These are phyloP conservation scores for Neurospora sp. DNA, from an alignment of 495 filamentous ascomycete species.

Conservation along the genomic window DNA sequence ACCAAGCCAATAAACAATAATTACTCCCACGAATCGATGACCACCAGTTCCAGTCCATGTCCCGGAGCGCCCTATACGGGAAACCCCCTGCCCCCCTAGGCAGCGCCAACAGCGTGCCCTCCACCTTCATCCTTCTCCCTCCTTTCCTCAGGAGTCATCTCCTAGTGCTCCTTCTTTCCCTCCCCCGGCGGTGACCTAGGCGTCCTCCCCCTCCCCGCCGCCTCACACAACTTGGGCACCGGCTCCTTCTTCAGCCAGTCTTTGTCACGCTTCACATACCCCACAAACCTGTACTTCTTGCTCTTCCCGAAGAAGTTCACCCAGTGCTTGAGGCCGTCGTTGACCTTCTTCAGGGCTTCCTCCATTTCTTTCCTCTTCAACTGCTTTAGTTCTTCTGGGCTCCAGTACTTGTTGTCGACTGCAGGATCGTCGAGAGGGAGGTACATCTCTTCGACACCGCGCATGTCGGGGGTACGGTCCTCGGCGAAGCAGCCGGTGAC, in stretches of 20 bases:
- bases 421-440: slow-evolving; percentile 61
- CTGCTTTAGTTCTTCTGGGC: slow-evolving; percentile 41
- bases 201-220: slow-evolving; percentile 31
- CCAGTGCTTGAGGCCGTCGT: slow-evolving; percentile 54
- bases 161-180: slow-evolving; percentile 5
- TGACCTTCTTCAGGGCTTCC: slow-evolving; percentile 44
- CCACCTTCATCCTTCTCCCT: not conserved
- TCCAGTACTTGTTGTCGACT: slow-evolving; percentile 35
- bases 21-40: too few species aligned
- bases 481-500: slow-evolving; percentile 94
- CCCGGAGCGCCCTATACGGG: not conserved
- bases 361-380: slow-evolving; percentile 42
- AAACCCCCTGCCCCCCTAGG: too few species aligned
- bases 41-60: not conserved
- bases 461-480: slow-evolving; percentile 71
- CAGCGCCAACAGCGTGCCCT: not conserved
- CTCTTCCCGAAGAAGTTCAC: slow-evolving; percentile 67
- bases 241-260: slow-evolving; percentile 40
- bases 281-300: slow-evolving; percentile 65
- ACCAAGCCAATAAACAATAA: not conserved
- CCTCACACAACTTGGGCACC: slow-evolving; percentile 30
- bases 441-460: slow-evolving; percentile 83
- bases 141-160: not conserved
- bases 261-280: slow-evolving; percentile 43
- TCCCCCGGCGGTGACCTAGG: slow-evolving; percentile 27